A percentile compares a stretch with the other conserved stretches of the same genome.
phyloP scores from a whole-genome alignment of 2,329 filamentous ascomycete species.

The Didymellaceae sp. region DNA sequence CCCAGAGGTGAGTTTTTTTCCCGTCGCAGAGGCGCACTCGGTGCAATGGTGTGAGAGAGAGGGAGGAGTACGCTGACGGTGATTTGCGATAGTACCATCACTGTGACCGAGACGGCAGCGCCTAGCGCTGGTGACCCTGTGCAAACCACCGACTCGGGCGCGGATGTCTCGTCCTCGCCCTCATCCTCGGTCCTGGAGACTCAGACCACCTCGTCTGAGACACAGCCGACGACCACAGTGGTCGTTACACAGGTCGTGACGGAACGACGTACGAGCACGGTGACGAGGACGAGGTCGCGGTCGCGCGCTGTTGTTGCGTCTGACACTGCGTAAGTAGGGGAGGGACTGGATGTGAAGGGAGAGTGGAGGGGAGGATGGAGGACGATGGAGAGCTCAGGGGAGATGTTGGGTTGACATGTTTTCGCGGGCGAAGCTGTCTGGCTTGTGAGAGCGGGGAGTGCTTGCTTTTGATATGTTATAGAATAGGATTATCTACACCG shows the following conservation, averaged over 20 bases:
- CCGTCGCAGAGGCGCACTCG: too few relatives aligned
- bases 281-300: not conserved
- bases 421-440: conserved; percentile 4
- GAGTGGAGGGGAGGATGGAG: not conserved
- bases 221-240: conserved; percentile 3
- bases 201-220: not conserved
- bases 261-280: not conserved
- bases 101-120: too few relatives aligned
- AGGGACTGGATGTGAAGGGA: not conserved
- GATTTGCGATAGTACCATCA: not conserved
- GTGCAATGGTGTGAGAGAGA: too few relatives aligned
- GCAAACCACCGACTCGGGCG: too few relatives aligned
- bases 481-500: not conserved
- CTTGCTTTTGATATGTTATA: not conserved
- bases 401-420: not conserved
- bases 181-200: not conserved
- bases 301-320: not conserved
- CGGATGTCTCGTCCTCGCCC: too few relatives aligned
- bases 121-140: too few relatives aligned
- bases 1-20: not conserved
- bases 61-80: too few relatives aligned
- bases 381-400: not conserved
- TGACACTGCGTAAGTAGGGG: not conserved
- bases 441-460: too few relatives aligned
- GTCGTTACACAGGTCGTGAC: conserved; percentile 2